A percentile compares a stretch with the other conserved stretches of the same genome.
These are phyloP conservation scores for Clavispora vitiphila DNA, from an alignment of 805 yeast genomes.

Conservation along the genomic window DNA sequence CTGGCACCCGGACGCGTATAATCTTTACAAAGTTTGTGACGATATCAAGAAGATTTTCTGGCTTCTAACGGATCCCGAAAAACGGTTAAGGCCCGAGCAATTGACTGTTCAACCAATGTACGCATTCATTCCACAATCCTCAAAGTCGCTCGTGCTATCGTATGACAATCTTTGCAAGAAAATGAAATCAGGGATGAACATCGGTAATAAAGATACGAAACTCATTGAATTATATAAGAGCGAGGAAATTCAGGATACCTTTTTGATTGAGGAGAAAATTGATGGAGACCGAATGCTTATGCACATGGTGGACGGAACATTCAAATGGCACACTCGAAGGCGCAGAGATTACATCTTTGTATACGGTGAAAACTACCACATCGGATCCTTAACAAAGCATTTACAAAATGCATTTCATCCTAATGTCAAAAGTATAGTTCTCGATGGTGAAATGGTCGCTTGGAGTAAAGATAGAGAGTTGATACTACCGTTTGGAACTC, in stretches of 20 bases:
- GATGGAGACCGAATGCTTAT: constrained; percentile 89
- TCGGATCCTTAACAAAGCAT: constrained; percentile 54
- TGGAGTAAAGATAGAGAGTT: constrained; percentile 57
- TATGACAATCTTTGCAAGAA: constrained; percentile 47
- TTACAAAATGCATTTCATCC: constrained; percentile 38
- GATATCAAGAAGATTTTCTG: constrained; percentile 56
- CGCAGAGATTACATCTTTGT: constrained; percentile 68
- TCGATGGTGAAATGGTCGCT: constrained; percentile 95
- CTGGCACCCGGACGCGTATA: constrained; percentile 80
- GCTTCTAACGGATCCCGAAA: constrained; percentile 46
- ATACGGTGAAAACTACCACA: constrained; percentile 52
- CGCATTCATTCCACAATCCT: constrained; percentile 75
- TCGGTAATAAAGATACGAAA: constrained; percentile 14
- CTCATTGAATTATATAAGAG: constrained; percentile 14
- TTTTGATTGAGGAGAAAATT: constrained; percentile 81
- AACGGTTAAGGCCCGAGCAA: constrained; percentile 38
- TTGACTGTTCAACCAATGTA: constrained; percentile 39
- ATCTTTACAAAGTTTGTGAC: constrained; percentile 59
- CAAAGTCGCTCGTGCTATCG: constrained; percentile 48
- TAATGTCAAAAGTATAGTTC: constrained; percentile 35
- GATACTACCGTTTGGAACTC: constrained; percentile 74
- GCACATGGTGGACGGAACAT: constrained; percentile 46
- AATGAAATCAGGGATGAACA: constrained; percentile 31
- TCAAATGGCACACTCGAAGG: constrained; percentile 57
- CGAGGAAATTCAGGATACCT: constrained; percentile 24